Conservation (phyloP, 495 filamentous ascomycete genomes). For the Hypoxylon rickii region DNA sequence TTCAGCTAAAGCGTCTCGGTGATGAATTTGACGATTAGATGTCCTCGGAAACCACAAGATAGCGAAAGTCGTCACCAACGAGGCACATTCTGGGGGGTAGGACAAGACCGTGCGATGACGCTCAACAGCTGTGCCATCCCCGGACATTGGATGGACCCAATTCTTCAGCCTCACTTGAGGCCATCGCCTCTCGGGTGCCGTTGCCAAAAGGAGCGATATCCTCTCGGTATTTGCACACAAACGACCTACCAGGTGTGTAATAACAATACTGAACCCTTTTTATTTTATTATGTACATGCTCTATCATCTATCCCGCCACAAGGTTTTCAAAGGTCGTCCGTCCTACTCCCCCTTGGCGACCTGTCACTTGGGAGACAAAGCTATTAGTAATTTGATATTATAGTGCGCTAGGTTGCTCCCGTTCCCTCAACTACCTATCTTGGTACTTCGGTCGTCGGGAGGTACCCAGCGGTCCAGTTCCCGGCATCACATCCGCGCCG, state of each 20-base stretch:
- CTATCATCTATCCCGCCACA: no score
- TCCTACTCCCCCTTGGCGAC: slow-evolving; percentile 12
- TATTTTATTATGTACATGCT: no score
- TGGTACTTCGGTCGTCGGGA: neutral
- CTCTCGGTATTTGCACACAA: slow-evolving; percentile 1
- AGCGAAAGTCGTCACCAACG: slow-evolving; percentile 19
- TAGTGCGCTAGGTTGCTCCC: slow-evolving; percentile 29
- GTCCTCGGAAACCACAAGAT: slow-evolving; percentile 5
- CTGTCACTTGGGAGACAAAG: neutral
- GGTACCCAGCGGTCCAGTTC: slow-evolving; percentile 26
- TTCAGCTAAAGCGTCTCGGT: slow-evolving; percentile 26
- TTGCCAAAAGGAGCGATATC: slow-evolving; percentile 20
- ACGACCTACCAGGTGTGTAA: no score
- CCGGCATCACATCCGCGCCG: slow-evolving; percentile 28
- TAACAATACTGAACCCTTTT: no score
- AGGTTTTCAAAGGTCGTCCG: no score
- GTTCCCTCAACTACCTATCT: slow-evolving; percentile 2
- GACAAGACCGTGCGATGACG: slow-evolving; percentile 19
- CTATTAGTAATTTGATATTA: slow-evolving; percentile 1
- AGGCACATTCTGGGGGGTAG: slow-evolving; percentile 21
- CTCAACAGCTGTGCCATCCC: slow-evolving; percentile 15
- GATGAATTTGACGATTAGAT: slow-evolving; percentile 3
- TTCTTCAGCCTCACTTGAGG: slow-evolving; percentile 30
- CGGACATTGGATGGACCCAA: slow-evolving; percentile 14
- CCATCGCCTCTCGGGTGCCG: slow-evolving; percentile 23